Base-by-base conservation (phyloP, 129 eudicot genomes). In the Cynara cardunculus region DNA sequence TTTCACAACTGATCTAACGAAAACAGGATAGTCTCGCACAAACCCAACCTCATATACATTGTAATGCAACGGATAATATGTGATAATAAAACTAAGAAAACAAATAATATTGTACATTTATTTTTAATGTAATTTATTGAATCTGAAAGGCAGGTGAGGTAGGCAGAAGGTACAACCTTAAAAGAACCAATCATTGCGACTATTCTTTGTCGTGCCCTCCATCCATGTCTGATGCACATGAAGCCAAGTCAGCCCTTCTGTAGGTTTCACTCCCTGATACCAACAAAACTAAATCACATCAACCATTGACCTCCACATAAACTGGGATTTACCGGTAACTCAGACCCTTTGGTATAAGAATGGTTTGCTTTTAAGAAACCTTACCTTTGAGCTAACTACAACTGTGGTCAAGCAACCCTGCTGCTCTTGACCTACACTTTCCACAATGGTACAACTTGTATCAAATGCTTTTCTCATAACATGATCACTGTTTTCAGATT, bases 161-260 rank as follows among this genome's bases (percentile, higher is more conserved):
- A 30, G 32, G 82, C 28, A 44, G 5, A 76, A n/a, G 37, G 46
- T 69, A 66, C 21, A 75, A 82, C 46, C 71, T 82, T 71, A 90
- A 87, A 82, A 87, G 84, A 83, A 73, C 96, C 97, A 94, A 37
- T 78, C 74, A 5, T 88, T 65, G 14, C 69, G 19, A 31, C 85
- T 82, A 26, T 76, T 83, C 13, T 87, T 82, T 21, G 68, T 56
- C 10, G 83, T 86, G 73, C 86, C 94, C 19, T 75, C 81, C 69
- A 90, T 78, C 99, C 97, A 94, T 41, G 99, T 95, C 78, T 95
- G 96, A 77, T 95, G 97, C 64, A 92, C 93, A 77, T 95, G 97
- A 78, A 89, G 83, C 99, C 97, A 95, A 39, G 90, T 89, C 30
- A 95, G 84, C 75, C 97, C 97, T 76, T 85, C 84, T 27, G 89